Evolutionary conservation across 805 yeast species (phyloP), one percentile per base, ranked within the genome.

Genomic region (Torulaspora microellipsoides): DNA sequence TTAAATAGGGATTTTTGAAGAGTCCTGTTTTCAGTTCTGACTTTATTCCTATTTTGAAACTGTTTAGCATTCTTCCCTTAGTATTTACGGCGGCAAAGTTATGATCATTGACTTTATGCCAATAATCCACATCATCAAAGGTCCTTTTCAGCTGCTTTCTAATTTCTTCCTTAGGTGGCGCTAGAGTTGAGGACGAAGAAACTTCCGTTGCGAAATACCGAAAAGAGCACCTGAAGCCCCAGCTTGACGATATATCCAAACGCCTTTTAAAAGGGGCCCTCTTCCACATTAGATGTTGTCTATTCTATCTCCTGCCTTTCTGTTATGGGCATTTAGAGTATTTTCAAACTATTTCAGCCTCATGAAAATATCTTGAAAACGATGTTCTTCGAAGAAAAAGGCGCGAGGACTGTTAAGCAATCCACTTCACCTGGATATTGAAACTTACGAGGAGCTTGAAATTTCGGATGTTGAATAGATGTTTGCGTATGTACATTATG

Each of bases 1-100:
- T 76, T 35, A 91, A 67, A 47, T 75, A 77, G 27, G 84, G 83
- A 54, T 91, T 90, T 40, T 74, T 71, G 60, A 93, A 90, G 27
- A 91, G 70, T 0, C 96, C 97, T 1, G 75, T 70, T 33, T 61
- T 61, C 17, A 31, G 15, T 31, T 49, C 29, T 23, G 42, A 34
- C 3, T 38, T 15, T 9, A 27, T 32, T 15, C 46, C 45, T 2
- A 48, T 14, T 20, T 42, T 45, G 13, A 50, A 38, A 25, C 34
- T 44, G 12, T 40, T 35, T 42, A 45, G 25, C 44, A 28, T 17
- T 29, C 38, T 32, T 13, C 39, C 9, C 32, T 38, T 39, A 38
- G 32, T n/a, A 13, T 43, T 39, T 9, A 36, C 47, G 2, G 30
- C 12, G 4, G 39, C 38, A 40, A 51, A 56, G 28, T 49, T 53